Evolutionary conservation across 2,329 filamentous ascomycete genomes (phyloP), one percentile per base, ranked within the genome.

Genomic region (Penicillium janthinellum): DNA sequence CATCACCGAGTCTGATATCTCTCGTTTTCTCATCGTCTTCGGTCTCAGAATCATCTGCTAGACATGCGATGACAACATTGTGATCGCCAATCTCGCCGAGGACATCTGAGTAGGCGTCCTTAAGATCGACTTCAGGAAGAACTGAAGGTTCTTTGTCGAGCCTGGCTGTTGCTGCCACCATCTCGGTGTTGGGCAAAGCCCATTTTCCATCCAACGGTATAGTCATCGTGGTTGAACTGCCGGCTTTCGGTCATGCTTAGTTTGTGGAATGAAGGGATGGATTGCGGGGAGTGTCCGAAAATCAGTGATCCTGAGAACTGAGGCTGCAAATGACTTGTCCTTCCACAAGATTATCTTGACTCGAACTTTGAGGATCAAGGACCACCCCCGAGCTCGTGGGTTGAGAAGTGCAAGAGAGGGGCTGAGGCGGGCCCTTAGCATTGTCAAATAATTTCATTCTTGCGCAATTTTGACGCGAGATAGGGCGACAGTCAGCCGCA

Each of bases 181-280:
- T 11, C 45, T 56, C 54, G 12, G 28, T 44, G 17, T 37, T 2
- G 12, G 44, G 45, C n/a, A 56, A 15, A 5, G 41, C 45, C 3
- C 45, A 42, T 41, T 41, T 51, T 56, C 54, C 54, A 56, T 4
- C 54, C 54, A 8, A 44, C 42, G 1, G 52, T 44, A 25, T 54
- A 54, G 17, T 35, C 52, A 4, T 5, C 14, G 25, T 54, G 31
- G 10, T 14, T 20, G 20, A 44, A 22, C 10, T 22, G 41, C 5
- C 11, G 41, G 20, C 8, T 22, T 8, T 44, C 11, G 12, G 41
- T 14, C 41, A 44, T 44, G 20, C 20, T 44, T 1, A 17, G 10
- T 14, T 10, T 25, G 11, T 4, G 17, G 11, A 20, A 8, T n/a
- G 4, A 44, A 22, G 3, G 22, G 22, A 22, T 22, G 3, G 3